A percentile compares a stretch with the other conserved stretches of the same genome.
Evolutionary conservation across 1,139 yeast genomes (phyloP).

Genomic region (Taphrina populina): DNA sequence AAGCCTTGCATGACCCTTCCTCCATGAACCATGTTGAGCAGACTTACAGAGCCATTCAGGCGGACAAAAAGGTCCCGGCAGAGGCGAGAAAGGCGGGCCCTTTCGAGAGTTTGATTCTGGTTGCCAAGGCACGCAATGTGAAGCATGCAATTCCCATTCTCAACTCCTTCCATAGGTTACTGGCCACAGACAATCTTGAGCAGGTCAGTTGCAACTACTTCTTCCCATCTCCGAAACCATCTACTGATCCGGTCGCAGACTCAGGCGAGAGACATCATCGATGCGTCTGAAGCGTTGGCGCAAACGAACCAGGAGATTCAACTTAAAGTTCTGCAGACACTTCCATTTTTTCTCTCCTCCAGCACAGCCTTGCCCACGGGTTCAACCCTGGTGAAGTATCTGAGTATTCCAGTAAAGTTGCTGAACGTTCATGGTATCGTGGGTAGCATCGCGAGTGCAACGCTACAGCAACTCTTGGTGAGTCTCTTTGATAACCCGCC

Average conservation of each 20-base stretch:
- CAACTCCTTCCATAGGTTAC: conserved; percentile 3
- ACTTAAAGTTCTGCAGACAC: conserved; percentile 25
- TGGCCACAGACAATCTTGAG: not conserved
- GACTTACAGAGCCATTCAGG: conserved; percentile 14
- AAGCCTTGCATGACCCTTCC: not conserved
- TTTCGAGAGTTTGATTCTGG: conserved; percentile 8
- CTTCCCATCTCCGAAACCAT: not conserved
- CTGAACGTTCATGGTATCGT: conserved; percentile 22
- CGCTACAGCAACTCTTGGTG: conserved; percentile 16
- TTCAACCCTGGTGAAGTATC: not conserved
- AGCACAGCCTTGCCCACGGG: not conserved
- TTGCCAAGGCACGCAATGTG: conserved; percentile 11
- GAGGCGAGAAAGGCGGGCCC: conserved; percentile 14
- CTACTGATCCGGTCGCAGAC: not conserved
- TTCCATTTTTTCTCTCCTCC: conserved; percentile 9
- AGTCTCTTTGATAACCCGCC: conserved; percentile 12
- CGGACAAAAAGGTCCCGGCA: conserved; percentile 5
- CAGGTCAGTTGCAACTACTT: not conserved
- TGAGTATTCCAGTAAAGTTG: conserved; percentile 6
- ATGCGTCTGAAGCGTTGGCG: conserved; percentile 2
- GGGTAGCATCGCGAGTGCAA: conserved; percentile 23
- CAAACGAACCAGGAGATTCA: conserved; percentile 8
- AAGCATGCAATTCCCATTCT: conserved; percentile 11
- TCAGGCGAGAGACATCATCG: conserved; percentile 20
- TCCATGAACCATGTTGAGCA: conserved; percentile 23